Evolutionary conservation across 192 early-diverging fungal genomes (phyloP).

Genomic region (Thoreauomyces humboldtii): DNA sequence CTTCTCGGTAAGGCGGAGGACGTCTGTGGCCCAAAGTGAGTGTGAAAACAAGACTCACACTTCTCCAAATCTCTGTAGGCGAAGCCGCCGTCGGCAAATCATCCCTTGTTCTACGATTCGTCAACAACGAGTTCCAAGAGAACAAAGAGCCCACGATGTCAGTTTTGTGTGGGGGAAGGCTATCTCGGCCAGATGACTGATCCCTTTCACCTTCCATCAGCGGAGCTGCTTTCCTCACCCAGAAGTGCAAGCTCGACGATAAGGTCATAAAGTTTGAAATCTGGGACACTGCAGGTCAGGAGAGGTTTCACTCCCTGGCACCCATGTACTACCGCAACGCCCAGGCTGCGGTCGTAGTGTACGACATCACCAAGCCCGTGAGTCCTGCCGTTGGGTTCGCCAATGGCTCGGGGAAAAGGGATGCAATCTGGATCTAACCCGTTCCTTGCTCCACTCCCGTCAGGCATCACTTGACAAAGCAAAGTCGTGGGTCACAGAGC

Average conservation of each 20-base stretch:
- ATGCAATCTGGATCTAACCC: not conserved
- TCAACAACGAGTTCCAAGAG: slow-evolving; percentile 91
- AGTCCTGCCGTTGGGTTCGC: slow-evolving; percentile 3
- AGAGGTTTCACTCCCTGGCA: slow-evolving; percentile 91
- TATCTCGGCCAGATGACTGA: too few species aligned
- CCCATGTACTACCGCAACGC: slow-evolving; percentile 99
- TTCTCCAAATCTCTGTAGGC: too few species aligned
- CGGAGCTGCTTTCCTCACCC: slow-evolving; percentile 66
- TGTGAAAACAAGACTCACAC: too few species aligned
- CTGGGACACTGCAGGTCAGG: slow-evolving; percentile 92
- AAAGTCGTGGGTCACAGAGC: slow-evolving; percentile 93
- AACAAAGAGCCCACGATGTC: slow-evolving; percentile 99
- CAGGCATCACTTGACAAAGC: slow-evolving; percentile 85
- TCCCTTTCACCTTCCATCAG: too few species aligned
- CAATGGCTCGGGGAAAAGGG: not conserved
- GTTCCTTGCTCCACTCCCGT: not conserved
- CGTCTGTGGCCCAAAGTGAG: too few species aligned
- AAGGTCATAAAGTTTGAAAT: slow-evolving; percentile 93
- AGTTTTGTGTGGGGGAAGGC: too few species aligned
- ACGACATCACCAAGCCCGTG: slow-evolving; percentile 85
- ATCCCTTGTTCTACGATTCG: slow-evolving; percentile 90
- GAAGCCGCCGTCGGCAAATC: slow-evolving; percentile 98
- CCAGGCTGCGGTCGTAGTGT: slow-evolving; percentile 94
- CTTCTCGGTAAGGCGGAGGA: too few species aligned
- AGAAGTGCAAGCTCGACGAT: slow-evolving; percentile 91